Evolutionary conservation across 768 basidiomycete genomes (phyloP).

Genomic region (Tremella mesenterica): DNA sequence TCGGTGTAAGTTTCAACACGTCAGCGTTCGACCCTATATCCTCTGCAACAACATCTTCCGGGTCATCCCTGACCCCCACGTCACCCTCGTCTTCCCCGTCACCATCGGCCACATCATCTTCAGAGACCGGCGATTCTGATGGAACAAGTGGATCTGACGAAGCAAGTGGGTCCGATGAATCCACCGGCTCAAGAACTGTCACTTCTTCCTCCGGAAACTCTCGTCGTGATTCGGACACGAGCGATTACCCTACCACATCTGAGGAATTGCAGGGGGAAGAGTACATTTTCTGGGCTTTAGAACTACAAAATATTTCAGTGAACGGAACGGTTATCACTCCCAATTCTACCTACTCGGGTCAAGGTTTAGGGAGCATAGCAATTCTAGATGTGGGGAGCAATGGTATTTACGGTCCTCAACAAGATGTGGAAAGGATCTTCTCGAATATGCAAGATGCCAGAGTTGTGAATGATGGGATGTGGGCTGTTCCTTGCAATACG

Average conservation of each 20-base stretch:
- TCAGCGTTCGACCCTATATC: background rate
- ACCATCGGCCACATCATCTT: background rate
- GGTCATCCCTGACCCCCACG: background rate
- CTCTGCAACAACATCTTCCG: constrained; percentile 4
- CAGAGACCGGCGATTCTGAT: background rate
- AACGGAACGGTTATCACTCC: constrained; percentile 33
- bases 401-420: constrained; percentile 38
- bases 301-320: constrained; percentile 27
- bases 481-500: constrained; percentile 40
- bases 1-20: constrained; percentile 15
- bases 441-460: constrained; percentile 29
- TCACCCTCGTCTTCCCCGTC: background rate
- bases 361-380: constrained; percentile 21
- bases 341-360: constrained; percentile 27
- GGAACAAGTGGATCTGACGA: background rate
- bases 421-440: constrained; percentile 37
- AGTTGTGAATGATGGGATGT: constrained; percentile 31
- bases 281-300: constrained; percentile 32
- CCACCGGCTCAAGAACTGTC: background rate
- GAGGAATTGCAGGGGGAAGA: constrained; percentile 18
- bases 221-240: background rate
- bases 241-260: constrained; percentile 4
- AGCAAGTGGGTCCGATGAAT: too few relatives aligned
- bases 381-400: constrained; percentile 39
- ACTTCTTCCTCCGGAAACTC: background rate